phyloP scores from a whole-genome alignment of 495 filamentous ascomycete genomes.

The Stereocaulon alpinum region DNA sequence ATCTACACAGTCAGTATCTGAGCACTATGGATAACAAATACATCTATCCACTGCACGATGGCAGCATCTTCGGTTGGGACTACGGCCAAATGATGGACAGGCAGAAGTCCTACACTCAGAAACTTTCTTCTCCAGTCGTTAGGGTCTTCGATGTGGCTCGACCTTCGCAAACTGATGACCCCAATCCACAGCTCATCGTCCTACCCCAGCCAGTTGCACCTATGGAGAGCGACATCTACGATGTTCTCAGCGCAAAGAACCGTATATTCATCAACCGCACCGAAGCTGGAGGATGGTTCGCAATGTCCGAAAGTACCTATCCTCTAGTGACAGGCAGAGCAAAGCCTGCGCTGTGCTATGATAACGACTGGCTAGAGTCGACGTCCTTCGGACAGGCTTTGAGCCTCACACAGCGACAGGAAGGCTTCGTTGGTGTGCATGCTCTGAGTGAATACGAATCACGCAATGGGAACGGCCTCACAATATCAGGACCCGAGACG shows the following conservation, averaged over 20 bases:
- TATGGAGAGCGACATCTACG: slow-evolving; percentile 43
- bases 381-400: slow-evolving; percentile 31
- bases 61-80: slow-evolving; percentile 73
- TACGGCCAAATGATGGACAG: slow-evolving; percentile 43
- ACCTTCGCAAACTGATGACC: slow-evolving; percentile 46
- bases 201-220: slow-evolving; percentile 79
- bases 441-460: slow-evolving; percentile 26
- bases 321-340: slow-evolving; percentile 68
- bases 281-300: slow-evolving; percentile 80
- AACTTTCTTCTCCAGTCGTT: slow-evolving; percentile 73
- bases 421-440: slow-evolving; percentile 45
- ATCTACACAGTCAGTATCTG: slow-evolving; percentile 73
- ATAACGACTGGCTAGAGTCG: slow-evolving; percentile 41
- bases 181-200: slow-evolving; percentile 58
- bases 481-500: slow-evolving; percentile 23
- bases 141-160: slow-evolving; percentile 86
- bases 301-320: slow-evolving; percentile 78
- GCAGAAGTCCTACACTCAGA: slow-evolving; percentile 48
- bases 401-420: slow-evolving; percentile 35
- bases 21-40: slow-evolving; percentile 77
- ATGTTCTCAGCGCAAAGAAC: slow-evolving; percentile 44
- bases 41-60: slow-evolving; percentile 78
- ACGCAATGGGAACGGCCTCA: slow-evolving; percentile 21
- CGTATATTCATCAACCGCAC: slow-evolving; percentile 84
- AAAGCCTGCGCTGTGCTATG: slow-evolving; percentile 52